Evolutionary conservation across 768 basidiomycete genomes (phyloP), one percentile per base, ranked within the genome.

Genomic region (Collybia sp.): DNA sequence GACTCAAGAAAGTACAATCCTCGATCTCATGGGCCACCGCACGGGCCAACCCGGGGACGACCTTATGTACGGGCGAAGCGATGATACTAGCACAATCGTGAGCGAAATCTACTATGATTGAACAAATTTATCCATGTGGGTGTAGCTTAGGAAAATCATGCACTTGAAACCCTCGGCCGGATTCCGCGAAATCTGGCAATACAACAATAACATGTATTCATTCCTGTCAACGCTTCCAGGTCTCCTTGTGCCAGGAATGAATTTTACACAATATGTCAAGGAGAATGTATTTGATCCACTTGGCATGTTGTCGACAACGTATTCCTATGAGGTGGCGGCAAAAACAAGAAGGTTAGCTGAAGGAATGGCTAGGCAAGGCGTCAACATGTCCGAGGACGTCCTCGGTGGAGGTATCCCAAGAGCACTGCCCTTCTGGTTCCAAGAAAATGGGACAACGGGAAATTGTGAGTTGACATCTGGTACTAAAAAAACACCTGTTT

Each of bases 21-120:
- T 55, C 30, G 62, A 64, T 43, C 42, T 58, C 5, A 58, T 62
- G 58, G 57, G 53, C 49, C 62, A 64, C 37, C 58, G 58, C 35
- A 60, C 62, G 20, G 60, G 59, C 4, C 33, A 56, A 10, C 58
- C 62, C 32, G 53, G 53, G 2, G 58, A 61, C 34, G 59, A 60
- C 40, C 39, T 51, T 4, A 39, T 42, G 16, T 40, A 51, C 43
- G 5, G 42, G 51, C 19, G 44, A 45, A 4, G 34, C 19, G 13
- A 33, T 34, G 6, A 49, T 57, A 12, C 49, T 47, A 12, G 17
- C 49, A 18, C 48, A 41, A 10, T 32, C 10, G 9, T 36, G 54
- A 15, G 57, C 56, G 44, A 38, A 30, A 20, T 18, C 8, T 16
- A 6, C 35, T 6, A 37, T 10, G 17, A 37, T 37, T 37, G 6